Evolutionary conservation across 129 eudicot genomes (phyloP).

Genomic region (Pittosporum tobira): DNA sequence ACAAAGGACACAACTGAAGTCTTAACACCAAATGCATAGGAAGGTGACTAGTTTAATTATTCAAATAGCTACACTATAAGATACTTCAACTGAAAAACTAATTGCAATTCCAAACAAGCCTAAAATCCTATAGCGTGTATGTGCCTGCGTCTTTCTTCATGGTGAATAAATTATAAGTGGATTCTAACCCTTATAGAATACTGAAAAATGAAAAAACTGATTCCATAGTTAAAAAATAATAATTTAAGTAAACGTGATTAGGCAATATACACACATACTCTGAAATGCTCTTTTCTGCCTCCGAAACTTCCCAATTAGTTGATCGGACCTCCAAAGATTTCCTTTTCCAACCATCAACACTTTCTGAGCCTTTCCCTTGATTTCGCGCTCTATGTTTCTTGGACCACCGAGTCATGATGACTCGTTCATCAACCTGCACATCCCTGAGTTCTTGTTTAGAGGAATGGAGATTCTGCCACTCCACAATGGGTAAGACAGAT

Average conservation of each 20-base stretch:
- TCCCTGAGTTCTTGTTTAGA: conserved; percentile 61
- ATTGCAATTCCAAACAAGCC: not conserved
- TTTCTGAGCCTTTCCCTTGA: conserved; percentile 28
- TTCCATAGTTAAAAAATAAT: too few species aligned
- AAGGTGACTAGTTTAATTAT: not conserved
- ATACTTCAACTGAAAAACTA: not conserved
- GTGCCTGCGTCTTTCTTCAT: not conserved
- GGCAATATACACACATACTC: conserved; percentile 33
- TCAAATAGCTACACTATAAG: not conserved
- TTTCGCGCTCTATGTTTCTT: conserved; percentile 35
- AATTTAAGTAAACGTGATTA: too few species aligned
- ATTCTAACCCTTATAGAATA: not conserved
- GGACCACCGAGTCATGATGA: conserved; percentile 54
- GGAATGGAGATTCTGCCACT: conserved; percentile 29
- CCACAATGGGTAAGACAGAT: conserved; percentile 33
- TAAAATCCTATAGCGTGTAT: not conserved
- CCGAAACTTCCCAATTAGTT: conserved; percentile 64
- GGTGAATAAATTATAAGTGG: not conserved
- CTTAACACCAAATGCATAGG: not conserved
- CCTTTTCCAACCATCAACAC: conserved; percentile 56
- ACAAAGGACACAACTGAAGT: not conserved
- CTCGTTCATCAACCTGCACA: conserved; percentile 72
- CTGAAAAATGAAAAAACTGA: too few species aligned
- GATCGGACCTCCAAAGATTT: conserved; percentile 55
- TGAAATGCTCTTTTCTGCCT: conserved; percentile 50